These are phyloP conservation scores for Stentor coeruleus DNA, from an alignment of 73 alveolate species.

Conservation along the genomic window DNA sequence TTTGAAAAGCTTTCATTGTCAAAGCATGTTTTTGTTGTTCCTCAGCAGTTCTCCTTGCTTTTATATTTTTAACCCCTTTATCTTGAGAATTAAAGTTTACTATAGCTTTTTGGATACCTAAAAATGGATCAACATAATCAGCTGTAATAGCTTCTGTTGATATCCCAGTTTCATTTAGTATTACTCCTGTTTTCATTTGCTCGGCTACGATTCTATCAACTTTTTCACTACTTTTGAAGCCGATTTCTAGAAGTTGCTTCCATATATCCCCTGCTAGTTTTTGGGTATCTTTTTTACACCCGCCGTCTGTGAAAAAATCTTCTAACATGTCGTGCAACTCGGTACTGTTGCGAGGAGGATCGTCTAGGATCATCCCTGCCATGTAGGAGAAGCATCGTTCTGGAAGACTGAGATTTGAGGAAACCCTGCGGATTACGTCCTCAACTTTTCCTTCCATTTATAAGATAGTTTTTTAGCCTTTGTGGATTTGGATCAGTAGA, in stretches of 20 bases:
- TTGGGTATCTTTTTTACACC: slow-evolving; percentile 79
- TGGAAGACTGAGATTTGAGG: slow-evolving; percentile 16
- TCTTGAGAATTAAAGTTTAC: slow-evolving; percentile 66
- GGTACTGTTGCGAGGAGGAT: slow-evolving; percentile 83
- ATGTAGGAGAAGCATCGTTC: slow-evolving; percentile 51
- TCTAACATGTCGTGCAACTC: slow-evolving; percentile 82
- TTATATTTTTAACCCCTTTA: slow-evolving; percentile 49
- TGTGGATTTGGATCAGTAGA: too few species aligned
- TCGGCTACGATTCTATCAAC: slow-evolving; percentile 39
- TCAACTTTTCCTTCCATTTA: slow-evolving; percentile 22
- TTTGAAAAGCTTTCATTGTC: slow-evolving; percentile 58
- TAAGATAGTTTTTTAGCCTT: neutral
- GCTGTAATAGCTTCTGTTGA: slow-evolving; percentile 70
- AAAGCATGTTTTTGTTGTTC: slow-evolving; percentile 80
- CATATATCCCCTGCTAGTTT: slow-evolving; percentile 70
- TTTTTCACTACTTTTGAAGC: slow-evolving; percentile 37
- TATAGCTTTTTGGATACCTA: slow-evolving; percentile 56
- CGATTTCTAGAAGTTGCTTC: slow-evolving; percentile 57
- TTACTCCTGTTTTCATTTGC: slow-evolving; percentile 21
- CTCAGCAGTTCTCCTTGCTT: slow-evolving; percentile 56
- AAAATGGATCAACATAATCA: slow-evolving; percentile 60
- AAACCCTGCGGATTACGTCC: slow-evolving; percentile 12
- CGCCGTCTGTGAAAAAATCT: slow-evolving; percentile 92
- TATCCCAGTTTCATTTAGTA: slow-evolving; percentile 30
- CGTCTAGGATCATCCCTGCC: slow-evolving; percentile 86